Base-by-base conservation (phyloP, 140 eudicot genomes). In the Anethum foeniculum region DNA sequence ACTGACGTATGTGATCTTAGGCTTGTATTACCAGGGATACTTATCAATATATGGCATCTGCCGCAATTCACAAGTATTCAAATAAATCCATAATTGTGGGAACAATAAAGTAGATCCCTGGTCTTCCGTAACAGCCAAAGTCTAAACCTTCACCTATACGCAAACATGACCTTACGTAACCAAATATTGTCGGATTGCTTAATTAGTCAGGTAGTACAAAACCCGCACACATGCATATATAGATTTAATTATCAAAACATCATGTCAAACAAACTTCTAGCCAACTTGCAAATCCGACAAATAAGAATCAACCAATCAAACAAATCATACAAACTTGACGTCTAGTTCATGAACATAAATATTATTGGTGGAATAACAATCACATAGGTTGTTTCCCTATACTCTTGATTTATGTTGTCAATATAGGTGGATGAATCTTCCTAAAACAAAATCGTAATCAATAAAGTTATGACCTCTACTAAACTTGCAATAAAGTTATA, bases 221-320 rank as follows among this genome's bases (percentile, higher is more conserved):
- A 4, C 43, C 47, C 36, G 11, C 14, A 74, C 58, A 44, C 51
- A 38, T 56, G 12, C 2, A 5, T 23, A 5, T 23, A 43, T 72
- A 41, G 25, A 39, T 10, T 73, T 10, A 12, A n/a, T 43, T 74
- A 47, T 41, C 27, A 74, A 5, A 5, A 74, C 36, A 48, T 74
- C 77, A 41, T n/a, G 77, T 4, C 16, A 44, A 7, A 74, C 54
- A 74, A 41, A 74, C 30, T 74, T 74, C 56, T 73, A 79, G 41
- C 5, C 12, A 23, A 23, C 44, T 64, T 62, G 60, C 51, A 44
- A 25, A 44, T 64, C 81, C 5, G 58, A 43, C 48, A 79, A 25
- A 34, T 44, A 6, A 64, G 48, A 28, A 21, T 78, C 34, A n/a
- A 78, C 81, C 81, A 78, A 58, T 78, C 74, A 58, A 39, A 60